Conservation (phyloP, 2,329 filamentous ascomycete genomes). For the Endothia cerciana region DNA sequence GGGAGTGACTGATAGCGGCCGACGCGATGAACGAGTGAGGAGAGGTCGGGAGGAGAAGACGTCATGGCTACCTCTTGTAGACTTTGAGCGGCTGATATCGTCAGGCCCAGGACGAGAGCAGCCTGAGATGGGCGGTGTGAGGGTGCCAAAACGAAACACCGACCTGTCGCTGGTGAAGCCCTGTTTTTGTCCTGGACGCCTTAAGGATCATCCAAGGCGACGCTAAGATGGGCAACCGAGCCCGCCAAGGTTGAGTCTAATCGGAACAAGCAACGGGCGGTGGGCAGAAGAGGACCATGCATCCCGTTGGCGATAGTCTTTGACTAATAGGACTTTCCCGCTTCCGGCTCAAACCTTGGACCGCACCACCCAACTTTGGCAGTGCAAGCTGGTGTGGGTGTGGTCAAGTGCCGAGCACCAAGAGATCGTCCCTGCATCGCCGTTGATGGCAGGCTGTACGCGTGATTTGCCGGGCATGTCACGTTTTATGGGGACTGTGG, state of each 20-base stretch:
- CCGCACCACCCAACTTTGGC: background rate
- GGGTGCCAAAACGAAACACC: background rate
- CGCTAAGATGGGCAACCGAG: slow-evolving; percentile 5
- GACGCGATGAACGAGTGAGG: background rate
- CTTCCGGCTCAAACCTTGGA: slow-evolving; percentile 5
- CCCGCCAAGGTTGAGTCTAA: slow-evolving; percentile 19
- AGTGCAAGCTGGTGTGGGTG: background rate
- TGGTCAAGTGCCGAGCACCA: slow-evolving; percentile 28
- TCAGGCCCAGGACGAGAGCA: background rate
- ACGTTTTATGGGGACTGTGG: slow-evolving; percentile 1
- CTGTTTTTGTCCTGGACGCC: background rate
- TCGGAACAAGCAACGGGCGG: slow-evolving; percentile 21
- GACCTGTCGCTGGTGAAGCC: background rate
- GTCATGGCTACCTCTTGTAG: background rate
- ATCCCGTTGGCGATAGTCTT: background rate
- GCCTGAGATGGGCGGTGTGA: background rate
- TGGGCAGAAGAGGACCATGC: too few relatives aligned
- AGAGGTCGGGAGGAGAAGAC: background rate
- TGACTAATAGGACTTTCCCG: slow-evolving; percentile 5
- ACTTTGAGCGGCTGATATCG: background rate
- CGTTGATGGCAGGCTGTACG: background rate
- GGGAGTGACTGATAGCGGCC: background rate
- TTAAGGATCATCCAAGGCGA: background rate
- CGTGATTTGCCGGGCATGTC: slow-evolving; percentile 17
- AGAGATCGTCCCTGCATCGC: slow-evolving; percentile 27